Evolutionary conservation across 768 basidiomycete genomes (phyloP).

Genomic region (Mycena polygramma): DNA sequence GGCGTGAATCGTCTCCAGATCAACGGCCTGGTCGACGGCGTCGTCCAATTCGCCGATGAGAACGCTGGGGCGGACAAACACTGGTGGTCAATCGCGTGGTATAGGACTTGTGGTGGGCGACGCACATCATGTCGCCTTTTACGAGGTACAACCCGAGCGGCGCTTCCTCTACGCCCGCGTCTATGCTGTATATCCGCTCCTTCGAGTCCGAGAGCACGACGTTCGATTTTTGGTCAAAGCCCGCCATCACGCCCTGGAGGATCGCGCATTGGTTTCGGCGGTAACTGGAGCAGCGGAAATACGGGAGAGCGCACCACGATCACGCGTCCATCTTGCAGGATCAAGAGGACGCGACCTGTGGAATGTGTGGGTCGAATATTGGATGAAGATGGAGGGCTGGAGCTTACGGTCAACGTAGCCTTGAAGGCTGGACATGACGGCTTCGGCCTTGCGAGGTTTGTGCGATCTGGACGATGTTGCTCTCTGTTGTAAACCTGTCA

Average conservation of each 20-base stretch:
- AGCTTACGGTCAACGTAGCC: slow-evolving; percentile 90
- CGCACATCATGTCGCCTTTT: slow-evolving; percentile 98
- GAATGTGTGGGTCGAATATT: background rate
- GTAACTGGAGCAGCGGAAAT: background rate
- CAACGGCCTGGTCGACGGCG: slow-evolving; percentile 79
- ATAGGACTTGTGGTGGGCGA: slow-evolving; percentile 37
- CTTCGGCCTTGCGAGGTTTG: slow-evolving; percentile 35
- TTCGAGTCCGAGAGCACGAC: slow-evolving; percentile 94
- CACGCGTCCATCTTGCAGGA: slow-evolving; percentile 95
- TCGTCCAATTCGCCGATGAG: slow-evolving; percentile 91
- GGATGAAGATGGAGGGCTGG: slow-evolving; percentile 3
- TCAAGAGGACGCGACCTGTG: slow-evolving; percentile 89
- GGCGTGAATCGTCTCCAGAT: slow-evolving; percentile 84
- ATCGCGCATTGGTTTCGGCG: slow-evolving; percentile 19
- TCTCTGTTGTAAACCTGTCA: background rate
- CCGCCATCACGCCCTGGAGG: slow-evolving; percentile 86
- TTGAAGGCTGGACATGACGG: slow-evolving; percentile 89
- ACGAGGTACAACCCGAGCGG: slow-evolving; percentile 96
- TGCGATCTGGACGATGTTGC: background rate
- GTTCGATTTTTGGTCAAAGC: slow-evolving; percentile 96
- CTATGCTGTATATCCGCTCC: slow-evolving; percentile 92
- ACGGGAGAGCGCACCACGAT: slow-evolving; percentile 79
- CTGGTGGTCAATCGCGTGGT: slow-evolving; percentile 13
- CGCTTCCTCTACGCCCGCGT: slow-evolving; percentile 95
- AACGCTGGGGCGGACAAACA: slow-evolving; percentile 58